Evolutionary conservation across 176 grass and related monocot species (phyloP).

Genomic region (Musa itinerans): DNA sequence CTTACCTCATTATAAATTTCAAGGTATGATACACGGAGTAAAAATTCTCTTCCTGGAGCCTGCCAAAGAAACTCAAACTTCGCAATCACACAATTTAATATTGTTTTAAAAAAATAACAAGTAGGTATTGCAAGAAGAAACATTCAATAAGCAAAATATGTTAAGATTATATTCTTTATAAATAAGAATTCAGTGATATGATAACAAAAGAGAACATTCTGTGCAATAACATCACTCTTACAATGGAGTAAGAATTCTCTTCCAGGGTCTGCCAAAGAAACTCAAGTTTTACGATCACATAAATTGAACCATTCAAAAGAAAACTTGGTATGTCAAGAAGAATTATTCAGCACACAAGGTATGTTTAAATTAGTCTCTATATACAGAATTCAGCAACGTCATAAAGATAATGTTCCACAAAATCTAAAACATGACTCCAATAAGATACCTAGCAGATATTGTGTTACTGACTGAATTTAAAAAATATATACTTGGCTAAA

Average conservation of each 20-base stretch:
- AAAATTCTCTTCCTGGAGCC: conserved; percentile 97
- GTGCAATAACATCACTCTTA: no score
- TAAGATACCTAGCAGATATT: background rate
- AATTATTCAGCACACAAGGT: no score
- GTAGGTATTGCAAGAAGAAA: background rate
- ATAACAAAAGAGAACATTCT: no score
- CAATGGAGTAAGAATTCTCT: conserved; percentile 83
- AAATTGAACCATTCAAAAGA: background rate
- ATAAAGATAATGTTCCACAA: background rate
- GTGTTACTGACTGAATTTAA: background rate
- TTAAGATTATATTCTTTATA: background rate
- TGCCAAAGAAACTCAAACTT: conserved; percentile 24
- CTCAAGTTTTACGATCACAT: background rate
- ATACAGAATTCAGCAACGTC: background rate
- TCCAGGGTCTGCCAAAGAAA: conserved; percentile 62
- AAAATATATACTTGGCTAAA: background rate
- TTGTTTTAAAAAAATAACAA: background rate
- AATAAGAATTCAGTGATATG: background rate
- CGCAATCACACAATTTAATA: background rate
- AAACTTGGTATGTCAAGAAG: background rate
- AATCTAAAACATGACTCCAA: background rate
- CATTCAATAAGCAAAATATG: background rate
- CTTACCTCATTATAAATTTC: conserved; percentile 97
- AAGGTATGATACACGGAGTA: conserved; percentile 94
- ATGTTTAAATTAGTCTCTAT: background rate